phyloP scores from a whole-genome alignment of 768 basidiomycete genomes.

The Lactarius hengduanensis region DNA sequence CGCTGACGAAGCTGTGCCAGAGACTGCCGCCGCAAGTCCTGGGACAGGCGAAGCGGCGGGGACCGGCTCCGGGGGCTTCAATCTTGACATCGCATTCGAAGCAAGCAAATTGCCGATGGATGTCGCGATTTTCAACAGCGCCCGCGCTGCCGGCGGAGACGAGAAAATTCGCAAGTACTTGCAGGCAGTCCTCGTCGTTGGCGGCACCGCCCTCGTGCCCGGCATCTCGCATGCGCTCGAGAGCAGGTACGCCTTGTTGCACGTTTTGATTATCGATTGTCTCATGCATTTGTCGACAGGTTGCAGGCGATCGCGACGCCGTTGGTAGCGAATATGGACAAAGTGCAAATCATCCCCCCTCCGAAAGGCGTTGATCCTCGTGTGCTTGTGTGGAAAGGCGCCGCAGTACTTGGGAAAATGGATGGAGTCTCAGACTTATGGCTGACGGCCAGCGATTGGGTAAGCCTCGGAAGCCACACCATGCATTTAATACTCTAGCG shows the following conservation, averaged over 20 bases:
- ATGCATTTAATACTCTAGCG: constrained; percentile 10
- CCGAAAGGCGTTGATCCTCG: constrained; percentile 90
- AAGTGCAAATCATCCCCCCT: constrained; percentile 89
- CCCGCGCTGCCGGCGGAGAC: constrained; percentile 82
- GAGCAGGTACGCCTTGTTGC: constrained; percentile 60
- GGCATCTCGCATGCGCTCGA: constrained; percentile 86
- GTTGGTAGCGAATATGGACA: constrained; percentile 79
- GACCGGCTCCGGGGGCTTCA: constrained; percentile 36
- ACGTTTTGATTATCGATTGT: not conserved
- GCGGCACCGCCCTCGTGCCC: constrained; percentile 76
- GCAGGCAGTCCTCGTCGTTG: constrained; percentile 83
- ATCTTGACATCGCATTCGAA: constrained; percentile 79
- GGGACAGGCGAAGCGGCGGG: constrained; percentile 13
- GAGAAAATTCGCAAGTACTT: constrained; percentile 90
- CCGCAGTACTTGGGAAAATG: constrained; percentile 86
- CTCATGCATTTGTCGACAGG: constrained; percentile 37
- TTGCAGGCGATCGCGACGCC: constrained; percentile 83
- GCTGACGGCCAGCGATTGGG: constrained; percentile 88
- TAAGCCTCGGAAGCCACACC: constrained; percentile 37
- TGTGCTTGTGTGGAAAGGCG: constrained; percentile 94
- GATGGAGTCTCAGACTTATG: constrained; percentile 88
- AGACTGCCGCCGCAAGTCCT: constrained; percentile 16
- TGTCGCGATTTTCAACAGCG: constrained; percentile 89
- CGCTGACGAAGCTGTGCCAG: constrained; percentile 13
- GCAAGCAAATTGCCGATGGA: constrained; percentile 89